Base-by-base conservation (phyloP, 1,139 yeast genomes). In the Arxiozyma slooffiae region DNA sequence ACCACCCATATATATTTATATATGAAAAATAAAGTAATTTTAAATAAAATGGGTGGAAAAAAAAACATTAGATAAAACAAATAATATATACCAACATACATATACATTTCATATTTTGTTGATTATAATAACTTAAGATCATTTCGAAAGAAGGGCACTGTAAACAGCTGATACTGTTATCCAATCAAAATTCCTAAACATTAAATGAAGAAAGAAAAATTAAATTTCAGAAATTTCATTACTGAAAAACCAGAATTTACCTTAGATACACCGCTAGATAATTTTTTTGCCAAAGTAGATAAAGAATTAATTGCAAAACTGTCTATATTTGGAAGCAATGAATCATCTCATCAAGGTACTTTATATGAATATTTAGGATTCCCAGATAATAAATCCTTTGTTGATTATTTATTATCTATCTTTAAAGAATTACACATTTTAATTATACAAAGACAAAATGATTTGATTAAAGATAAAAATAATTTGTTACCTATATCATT, bases 401-500 rank as follows among this genome's bases (percentile, higher is more conserved):
- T 71, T 1, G 44, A 48, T 16, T 48, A 56, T 5, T 58, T 68
- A 20, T 57, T 64, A 24, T 24, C 53, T 1, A 50, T 59, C 7
- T 37, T 62, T 26, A 46, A 53, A 48, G 49, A 46, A 21, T 48
- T 56, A 38, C 52, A 54, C 44, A 36, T 7, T 6, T 48, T 53
- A 24, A 48, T 56, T 4, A n/a, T 48, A 40, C 50, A 48, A 7
- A 38, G 16, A 39, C 41, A 39, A 20, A n/a, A 30, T 45, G 26
- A 39, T 26, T 20, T 38, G 9, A 37, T 26, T 16, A 40, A 50
- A 41, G 44, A 57, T 50, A 58, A 47, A 64, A 72, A 47, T 62
- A 73, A 76, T 46, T 64, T 85, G 48, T 76, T 90, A 20, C 72
- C 84, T 7, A 82, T 90, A 17, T 86, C 97, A 0, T 71, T 90